Evolutionary conservation across 305 asterid species (phyloP).

Genomic region (Ilex paraguariensis): DNA sequence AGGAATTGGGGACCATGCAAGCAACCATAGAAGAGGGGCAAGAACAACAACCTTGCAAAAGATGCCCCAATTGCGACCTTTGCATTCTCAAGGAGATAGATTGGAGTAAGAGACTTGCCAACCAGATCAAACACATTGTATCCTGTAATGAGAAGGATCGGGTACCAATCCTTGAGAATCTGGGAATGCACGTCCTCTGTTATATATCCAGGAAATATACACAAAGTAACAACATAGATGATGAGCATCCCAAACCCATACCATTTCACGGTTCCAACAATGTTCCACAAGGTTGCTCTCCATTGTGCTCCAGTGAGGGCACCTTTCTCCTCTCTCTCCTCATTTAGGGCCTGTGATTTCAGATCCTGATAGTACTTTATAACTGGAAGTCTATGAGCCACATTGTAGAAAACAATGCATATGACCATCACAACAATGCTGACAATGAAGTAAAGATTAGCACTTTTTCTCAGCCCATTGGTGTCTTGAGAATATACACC

Average conservation of each 20-base stretch:
- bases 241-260: constrained; percentile 51
- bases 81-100: constrained; percentile 52
- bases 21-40: constrained; percentile 78
- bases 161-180: constrained; percentile 76
- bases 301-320: constrained; percentile 52
- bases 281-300: constrained; percentile 63
- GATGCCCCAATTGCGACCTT: constrained; percentile 58
- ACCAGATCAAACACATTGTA: constrained; percentile 75
- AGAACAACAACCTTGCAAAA: constrained; percentile 65
- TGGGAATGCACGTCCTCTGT: constrained; percentile 90
- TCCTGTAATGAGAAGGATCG: constrained; percentile 63
- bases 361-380: constrained; percentile 60
- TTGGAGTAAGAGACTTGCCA: constrained; percentile 65
- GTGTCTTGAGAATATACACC: constrained; percentile 76
- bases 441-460: constrained; percentile 77
- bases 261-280: constrained; percentile 78
- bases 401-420: constrained; percentile 68
- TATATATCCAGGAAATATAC: constrained; percentile 82
- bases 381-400: constrained; percentile 74
- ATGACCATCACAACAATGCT: constrained; percentile 62
- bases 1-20: constrained; percentile 73
- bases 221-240: constrained; percentile 65
- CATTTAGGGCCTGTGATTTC: constrained; percentile 52
- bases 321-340: constrained; percentile 70
- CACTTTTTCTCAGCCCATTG: constrained; percentile 76